Evolutionary conservation across 2,329 filamentous ascomycete genomes (phyloP).

Genomic region (Fusarium hostae): DNA sequence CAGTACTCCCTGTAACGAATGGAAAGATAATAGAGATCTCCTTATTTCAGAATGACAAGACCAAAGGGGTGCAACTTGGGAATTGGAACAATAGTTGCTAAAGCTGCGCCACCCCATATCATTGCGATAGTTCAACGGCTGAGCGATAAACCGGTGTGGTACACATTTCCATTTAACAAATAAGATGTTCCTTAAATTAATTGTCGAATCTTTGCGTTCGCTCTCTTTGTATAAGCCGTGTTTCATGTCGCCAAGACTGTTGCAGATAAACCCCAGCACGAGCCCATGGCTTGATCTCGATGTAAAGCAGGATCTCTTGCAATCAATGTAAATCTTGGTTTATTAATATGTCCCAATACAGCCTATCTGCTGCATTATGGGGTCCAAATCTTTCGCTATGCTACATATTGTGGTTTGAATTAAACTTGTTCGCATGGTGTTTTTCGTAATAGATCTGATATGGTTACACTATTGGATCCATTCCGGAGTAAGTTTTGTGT

Average conservation of each 20-base stretch:
- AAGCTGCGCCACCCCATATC: neutral
- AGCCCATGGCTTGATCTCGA: neutral
- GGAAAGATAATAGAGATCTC: neutral
- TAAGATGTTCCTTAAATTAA: neutral
- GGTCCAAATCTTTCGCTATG: neutral
- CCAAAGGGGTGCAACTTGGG: neutral
- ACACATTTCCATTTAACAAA: neutral
- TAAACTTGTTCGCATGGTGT: neutral
- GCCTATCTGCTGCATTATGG: neutral
- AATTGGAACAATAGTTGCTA: neutral
- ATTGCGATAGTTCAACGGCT: neutral
- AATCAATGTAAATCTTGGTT: neutral
- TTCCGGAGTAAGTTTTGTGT: neutral
- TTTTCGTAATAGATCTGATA: neutral
- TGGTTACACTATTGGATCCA: too few relatives aligned
- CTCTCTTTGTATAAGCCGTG: neutral
- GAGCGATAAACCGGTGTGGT: neutral
- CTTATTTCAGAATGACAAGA: neutral
- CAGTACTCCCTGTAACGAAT: neutral
- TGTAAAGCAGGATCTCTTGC: neutral
- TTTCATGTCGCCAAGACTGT: conserved; percentile 2
- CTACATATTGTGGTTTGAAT: neutral
- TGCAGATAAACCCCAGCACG: neutral
- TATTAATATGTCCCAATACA: neutral
- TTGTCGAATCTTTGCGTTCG: neutral